phyloP scores from a whole-genome alignment of 2,329 filamentous ascomycete species.

The Claviceps paspali region DNA sequence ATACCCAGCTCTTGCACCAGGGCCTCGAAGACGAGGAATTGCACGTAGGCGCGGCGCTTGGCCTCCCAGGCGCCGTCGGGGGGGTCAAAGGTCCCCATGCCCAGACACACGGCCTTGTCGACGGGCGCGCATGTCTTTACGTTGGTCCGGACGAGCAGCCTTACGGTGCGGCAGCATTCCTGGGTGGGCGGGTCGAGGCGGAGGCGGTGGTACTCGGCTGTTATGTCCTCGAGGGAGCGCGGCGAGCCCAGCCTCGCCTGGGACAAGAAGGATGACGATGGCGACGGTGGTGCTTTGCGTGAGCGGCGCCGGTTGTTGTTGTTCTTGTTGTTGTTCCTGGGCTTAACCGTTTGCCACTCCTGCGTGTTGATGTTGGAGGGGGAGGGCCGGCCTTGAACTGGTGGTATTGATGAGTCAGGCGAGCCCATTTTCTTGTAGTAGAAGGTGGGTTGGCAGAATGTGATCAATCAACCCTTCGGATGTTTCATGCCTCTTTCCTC shows the following conservation, averaged over 20 bases:
- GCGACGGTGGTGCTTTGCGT: slow-evolving; percentile 4
- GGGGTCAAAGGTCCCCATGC: slow-evolving; percentile 39
- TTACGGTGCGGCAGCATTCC: slow-evolving; percentile 16
- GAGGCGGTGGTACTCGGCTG: slow-evolving; percentile 14
- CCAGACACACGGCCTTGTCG: slow-evolving; percentile 35
- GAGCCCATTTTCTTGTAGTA: not conserved
- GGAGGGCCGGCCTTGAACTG: not conserved
- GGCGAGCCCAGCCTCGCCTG: too few species aligned
- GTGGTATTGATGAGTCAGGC: not conserved
- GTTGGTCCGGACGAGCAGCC: slow-evolving; percentile 16
- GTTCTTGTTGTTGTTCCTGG: slow-evolving; percentile 8
- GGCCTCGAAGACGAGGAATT: slow-evolving; percentile 36
- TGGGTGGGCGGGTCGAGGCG: slow-evolving; percentile 15
- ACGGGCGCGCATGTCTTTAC: slow-evolving; percentile 11
- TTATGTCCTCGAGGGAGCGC: slow-evolving; percentile 13
- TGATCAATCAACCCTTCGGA: too few species aligned
- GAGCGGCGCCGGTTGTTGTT: too few species aligned
- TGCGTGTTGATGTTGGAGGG: not conserved
- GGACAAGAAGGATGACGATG: too few species aligned
- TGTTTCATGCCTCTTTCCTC: too few species aligned
- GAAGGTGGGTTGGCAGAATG: too few species aligned
- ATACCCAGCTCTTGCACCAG: slow-evolving; percentile 31
- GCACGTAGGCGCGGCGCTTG: slow-evolving; percentile 31
- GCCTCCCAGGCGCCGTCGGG: slow-evolving; percentile 29
- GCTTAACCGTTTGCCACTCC: slow-evolving; percentile 14